Evolutionary conservation across 2,329 filamentous ascomycete species (phyloP), one percentile per base, ranked within the genome.

Genomic region (Blumeriella jaapii): DNA sequence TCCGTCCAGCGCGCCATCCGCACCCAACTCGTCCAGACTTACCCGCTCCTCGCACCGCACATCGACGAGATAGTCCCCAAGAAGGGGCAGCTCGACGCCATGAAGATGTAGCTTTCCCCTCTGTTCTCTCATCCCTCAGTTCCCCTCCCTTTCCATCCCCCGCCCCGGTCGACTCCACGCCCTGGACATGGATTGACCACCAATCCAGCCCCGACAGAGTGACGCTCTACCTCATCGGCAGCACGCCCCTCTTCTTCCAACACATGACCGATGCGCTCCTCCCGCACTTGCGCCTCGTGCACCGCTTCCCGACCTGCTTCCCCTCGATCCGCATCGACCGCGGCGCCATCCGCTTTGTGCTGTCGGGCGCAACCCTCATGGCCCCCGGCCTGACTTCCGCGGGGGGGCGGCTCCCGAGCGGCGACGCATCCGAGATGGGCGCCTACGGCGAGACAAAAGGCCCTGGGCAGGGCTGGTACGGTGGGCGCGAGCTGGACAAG

Each of bases 51-150:
- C 33, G 75, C 77, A 48, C 82, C 84, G 1, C 74, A 85, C 63
- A 93, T 95, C 61, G 91, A 98, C 60, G 84, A 93, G 59, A 77
- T 96, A 52, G 69, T 98, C 48, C 91, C 91, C 32, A 96, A 96
- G 63, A 98, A 96, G 61, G 76, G 82, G 40, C 84, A 91, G 44
- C 68, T 96, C 35, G 82, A 89, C 61, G 74, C 84, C 48, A 77
- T 96, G 61, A 96, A 96, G 65, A 75, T 95, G 66, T 77, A 58
- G 38, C 56, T 16, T 15, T 31, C n/a, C 23, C 33, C 17, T 27
- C 12, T 6, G 3, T 25, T 9, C 17, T 23, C 29, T n/a, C n/a
- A n/a, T n/a, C n/a, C n/a, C n/a, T n/a, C n/a, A n/a, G n/a, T n/a
- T n/a, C n/a, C n/a, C n/a, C n/a, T n/a, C n/a, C n/a, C n/a, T n/a